Conservation (phyloP, 352 stramenopile genomes). For the Phytophthora pluvialis region DNA sequence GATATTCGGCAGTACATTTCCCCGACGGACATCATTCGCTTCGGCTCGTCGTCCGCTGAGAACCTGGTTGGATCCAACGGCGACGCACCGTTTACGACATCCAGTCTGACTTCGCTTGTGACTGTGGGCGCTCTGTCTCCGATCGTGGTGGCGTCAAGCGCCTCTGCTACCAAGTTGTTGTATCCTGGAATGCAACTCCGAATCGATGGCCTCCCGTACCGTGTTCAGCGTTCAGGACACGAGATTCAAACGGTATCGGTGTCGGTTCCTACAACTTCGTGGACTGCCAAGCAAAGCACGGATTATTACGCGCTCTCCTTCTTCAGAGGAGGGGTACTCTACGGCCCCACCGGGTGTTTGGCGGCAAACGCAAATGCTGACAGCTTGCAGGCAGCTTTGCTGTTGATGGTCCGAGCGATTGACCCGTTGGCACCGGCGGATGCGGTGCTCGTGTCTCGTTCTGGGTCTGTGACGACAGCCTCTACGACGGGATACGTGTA, state of each 20-base stretch:
- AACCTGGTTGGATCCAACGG: conserved; percentile 69
- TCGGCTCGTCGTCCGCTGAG: conserved; percentile 44
- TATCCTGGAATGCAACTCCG: conserved; percentile 88
- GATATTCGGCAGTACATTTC: conserved; percentile 73
- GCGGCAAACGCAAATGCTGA: conserved; percentile 34
- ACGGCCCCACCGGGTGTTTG: conserved; percentile 45
- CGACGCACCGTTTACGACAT: conserved; percentile 60
- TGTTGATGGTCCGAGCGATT: conserved; percentile 21
- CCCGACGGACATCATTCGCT: conserved; percentile 69
- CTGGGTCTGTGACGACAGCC: conserved; percentile 36
- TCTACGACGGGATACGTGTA: conserved; percentile 81
- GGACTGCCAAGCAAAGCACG: conserved; percentile 12
- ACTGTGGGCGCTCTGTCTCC: conserved; percentile 53
- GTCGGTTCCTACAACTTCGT: conserved; percentile 42
- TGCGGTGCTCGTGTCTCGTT: conserved; percentile 62
- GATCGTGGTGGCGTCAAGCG: conserved; percentile 39
- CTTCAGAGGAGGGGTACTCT: conserved; percentile 32
- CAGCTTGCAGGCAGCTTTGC: conserved; percentile 7
- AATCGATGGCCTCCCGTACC: conserved; percentile 90
- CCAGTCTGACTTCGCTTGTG: conserved; percentile 53
- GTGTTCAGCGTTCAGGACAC: conserved; percentile 85
- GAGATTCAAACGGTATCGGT: conserved; percentile 89
- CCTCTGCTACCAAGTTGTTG: conserved; percentile 56
- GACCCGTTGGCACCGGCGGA: conserved; percentile 21
- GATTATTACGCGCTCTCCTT: conserved; percentile 53